These are phyloP conservation scores for Eimeria zaria DNA, from an alignment of 169 alveolate species.

Conservation along the genomic window DNA sequence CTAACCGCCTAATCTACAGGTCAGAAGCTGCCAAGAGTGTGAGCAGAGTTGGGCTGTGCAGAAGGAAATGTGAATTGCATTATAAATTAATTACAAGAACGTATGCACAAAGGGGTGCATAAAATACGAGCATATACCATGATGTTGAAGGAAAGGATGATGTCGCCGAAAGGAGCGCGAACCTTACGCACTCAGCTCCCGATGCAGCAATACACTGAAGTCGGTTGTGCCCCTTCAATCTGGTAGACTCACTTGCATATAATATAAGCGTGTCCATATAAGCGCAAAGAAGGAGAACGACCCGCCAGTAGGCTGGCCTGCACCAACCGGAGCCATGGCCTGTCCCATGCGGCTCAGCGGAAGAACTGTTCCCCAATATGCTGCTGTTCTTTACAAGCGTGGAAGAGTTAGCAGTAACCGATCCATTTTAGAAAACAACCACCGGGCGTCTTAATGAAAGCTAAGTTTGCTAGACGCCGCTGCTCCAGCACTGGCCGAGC, in stretches of 20 bases:
- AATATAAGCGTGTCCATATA: background rate
- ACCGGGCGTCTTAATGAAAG: background rate
- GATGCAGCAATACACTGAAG: background rate
- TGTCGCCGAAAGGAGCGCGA: background rate
- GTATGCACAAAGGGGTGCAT: background rate
- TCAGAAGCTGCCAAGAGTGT: background rate
- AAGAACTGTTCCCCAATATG: background rate
- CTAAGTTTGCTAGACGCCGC: background rate
- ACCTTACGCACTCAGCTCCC: background rate
- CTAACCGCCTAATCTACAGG: background rate
- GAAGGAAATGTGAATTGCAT: background rate
- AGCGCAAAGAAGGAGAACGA: background rate
- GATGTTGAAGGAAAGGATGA: background rate
- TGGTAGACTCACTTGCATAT: background rate
- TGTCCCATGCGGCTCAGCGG: background rate
- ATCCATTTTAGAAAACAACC: background rate
- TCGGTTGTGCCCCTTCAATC: background rate
- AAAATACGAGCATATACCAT: background rate
- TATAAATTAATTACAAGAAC: background rate
- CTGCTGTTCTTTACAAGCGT: background rate
- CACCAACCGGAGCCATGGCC: background rate
- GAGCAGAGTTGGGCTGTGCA: background rate
- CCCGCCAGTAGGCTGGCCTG: constrained; percentile 1
- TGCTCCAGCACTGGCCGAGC: constrained; percentile 20
- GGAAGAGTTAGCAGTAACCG: background rate